A percentile compares a stretch with the other conserved stretches of the same genome.
These are phyloP conservation scores for Lobosporangium transversale DNA, from an alignment of 192 early-diverging fungal species.

Conservation along the genomic window DNA sequence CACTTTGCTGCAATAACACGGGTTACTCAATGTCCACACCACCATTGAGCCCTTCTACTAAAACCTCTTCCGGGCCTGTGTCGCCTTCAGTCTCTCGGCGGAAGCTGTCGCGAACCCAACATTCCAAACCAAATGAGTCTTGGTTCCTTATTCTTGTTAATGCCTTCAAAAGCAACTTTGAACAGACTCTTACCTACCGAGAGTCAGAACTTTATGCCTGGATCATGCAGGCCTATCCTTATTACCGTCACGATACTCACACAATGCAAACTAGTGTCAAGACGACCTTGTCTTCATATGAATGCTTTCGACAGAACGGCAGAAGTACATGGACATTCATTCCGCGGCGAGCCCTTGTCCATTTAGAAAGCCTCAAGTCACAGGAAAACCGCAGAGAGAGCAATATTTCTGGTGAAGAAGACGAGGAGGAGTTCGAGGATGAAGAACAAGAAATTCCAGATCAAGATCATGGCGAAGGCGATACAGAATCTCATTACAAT, in stretches of 20 bases:
- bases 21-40: slow-evolving; percentile 36
- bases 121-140: slow-evolving; percentile 49
- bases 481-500: not conserved
- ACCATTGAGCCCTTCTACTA: slow-evolving; percentile 29
- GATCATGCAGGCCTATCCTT: slow-evolving; percentile 55
- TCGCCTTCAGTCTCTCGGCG: slow-evolving; percentile 25
- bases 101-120: slow-evolving; percentile 22
- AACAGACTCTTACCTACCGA: slow-evolving; percentile 55
- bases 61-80: slow-evolving; percentile 12
- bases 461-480: slow-evolving; percentile 14
- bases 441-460: slow-evolving; percentile 28
- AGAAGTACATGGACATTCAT: slow-evolving; percentile 50
- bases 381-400: slow-evolving; percentile 27
- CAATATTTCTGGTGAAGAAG: slow-evolving; percentile 27
- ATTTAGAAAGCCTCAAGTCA: slow-evolving; percentile 43
- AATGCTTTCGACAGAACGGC: slow-evolving; percentile 51
- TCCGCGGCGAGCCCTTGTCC: slow-evolving; percentile 33
- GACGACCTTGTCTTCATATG: slow-evolving; percentile 48
- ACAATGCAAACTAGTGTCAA: slow-evolving; percentile 55
- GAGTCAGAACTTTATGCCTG: slow-evolving; percentile 53
- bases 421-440: slow-evolving; percentile 26
- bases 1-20: not conserved
- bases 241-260: slow-evolving; percentile 50
- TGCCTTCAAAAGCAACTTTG: slow-evolving; percentile 58
- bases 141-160: slow-evolving; percentile 57